Evolutionary conservation across 2,329 filamentous ascomycete genomes (phyloP).

Genomic region (Aspergillus sp.): DNA sequence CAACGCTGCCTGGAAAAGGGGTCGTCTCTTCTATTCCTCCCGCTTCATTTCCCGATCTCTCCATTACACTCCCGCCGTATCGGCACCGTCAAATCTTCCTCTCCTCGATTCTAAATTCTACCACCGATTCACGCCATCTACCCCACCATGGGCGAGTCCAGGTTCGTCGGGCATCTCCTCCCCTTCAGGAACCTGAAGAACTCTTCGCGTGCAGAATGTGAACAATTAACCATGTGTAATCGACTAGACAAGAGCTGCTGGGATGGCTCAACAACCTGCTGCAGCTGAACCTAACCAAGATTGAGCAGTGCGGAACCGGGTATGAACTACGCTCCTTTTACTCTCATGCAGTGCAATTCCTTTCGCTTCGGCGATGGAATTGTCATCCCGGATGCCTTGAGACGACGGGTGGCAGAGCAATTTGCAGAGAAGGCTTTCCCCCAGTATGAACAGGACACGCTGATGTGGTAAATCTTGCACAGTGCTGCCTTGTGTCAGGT

Average conservation of each 20-base stretch:
- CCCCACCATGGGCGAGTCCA: conserved; percentile 64
- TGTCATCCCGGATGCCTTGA: background rate
- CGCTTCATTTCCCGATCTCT: conserved; percentile 2
- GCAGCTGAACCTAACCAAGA: conserved; percentile 96
- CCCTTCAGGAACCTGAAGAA: conserved; percentile 11
- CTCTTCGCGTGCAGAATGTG: conserved; percentile 8
- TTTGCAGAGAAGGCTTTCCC: background rate
- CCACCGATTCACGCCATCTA: conserved; percentile 17
- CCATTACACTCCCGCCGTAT: background rate
- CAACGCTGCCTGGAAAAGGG: background rate
- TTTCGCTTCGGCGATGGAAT: background rate
- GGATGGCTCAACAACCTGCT: conserved; percentile 97
- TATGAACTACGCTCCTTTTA: conserved; percentile 48
- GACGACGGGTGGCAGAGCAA: background rate
- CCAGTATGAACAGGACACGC: conserved; percentile 5
- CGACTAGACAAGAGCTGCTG: conserved; percentile 83
- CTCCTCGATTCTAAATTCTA: conserved; percentile 1
- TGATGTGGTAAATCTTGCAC: conserved; percentile 15
- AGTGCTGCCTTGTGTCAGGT: conserved; percentile 96
- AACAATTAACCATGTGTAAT: background rate
- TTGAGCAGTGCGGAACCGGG: conserved; percentile 99
- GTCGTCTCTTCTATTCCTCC: conserved; percentile 4
- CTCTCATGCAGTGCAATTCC: background rate
- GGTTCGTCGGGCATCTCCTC: conserved; percentile 44
- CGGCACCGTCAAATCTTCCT: background rate